Evolutionary conservation across 1,284 basidiomycete genomes (phyloP), one percentile per base, ranked within the genome.

Genomic region (Cutaneotrichosporon spelunceum): DNA sequence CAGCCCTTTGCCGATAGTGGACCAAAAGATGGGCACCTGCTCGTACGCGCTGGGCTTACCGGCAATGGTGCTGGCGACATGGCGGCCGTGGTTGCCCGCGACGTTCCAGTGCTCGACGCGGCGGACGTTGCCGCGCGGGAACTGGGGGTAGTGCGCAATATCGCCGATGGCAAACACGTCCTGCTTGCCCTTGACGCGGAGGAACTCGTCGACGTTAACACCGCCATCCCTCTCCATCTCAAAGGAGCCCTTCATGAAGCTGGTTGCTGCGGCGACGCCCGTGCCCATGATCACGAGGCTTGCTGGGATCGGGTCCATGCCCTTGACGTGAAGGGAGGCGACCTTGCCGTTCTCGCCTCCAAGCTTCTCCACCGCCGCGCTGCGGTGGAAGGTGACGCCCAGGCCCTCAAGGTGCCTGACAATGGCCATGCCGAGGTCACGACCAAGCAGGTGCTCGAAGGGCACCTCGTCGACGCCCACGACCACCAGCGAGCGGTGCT

Each of bases 1-100:
- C 57, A 96, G 81, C 72, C 89, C 87, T 70, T 86, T 84, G 42
- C 88, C 89, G 78, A 90, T 84, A 75, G 80, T 75, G 26, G 80
- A 80, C 93, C 93, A 96, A 80, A 96, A 96, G 56, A 94, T 82
- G 0, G 93, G 91, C 7, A 91, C 82, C 78, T 92, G 93, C 62
- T 83, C 82, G 66, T 75, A 79, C 11, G 66, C 65, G 13, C 69
- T 67, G 7, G 73, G 73, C 50, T 34, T 47, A 26, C 30, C 45
- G 1, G 62, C 58, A 67, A 94, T 90, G 8, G 84, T 88, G 75
- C 86, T 85, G 0, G 88, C 93, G 23, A 90, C 88, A 9, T 88
- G 85, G 59, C 92, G 86, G 2, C 91, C 93, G 69, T 95, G 89
- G 76, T 91, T 91, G 47, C 87, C 85, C 23, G 89, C 89, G 62